Evolutionary conservation across 78 protist species (phyloP).

Genomic region (Cavenderia fasciculata): DNA sequence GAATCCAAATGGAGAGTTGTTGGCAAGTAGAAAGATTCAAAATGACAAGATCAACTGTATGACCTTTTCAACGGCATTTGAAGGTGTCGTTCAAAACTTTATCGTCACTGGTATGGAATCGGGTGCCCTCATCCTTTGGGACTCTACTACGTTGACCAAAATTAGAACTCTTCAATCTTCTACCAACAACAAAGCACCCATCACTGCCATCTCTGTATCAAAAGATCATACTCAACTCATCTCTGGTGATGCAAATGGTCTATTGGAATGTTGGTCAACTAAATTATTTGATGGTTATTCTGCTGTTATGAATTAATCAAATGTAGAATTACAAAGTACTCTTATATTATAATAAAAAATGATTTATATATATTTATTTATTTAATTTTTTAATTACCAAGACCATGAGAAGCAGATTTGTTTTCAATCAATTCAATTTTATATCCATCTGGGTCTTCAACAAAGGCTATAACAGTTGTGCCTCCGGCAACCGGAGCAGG

Average conservation of each 20-base stretch:
- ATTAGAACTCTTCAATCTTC: neutral
- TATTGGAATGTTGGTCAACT: conserved; percentile 47
- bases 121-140: conserved; percentile 62
- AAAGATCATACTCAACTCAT: conserved; percentile 61
- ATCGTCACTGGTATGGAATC: conserved; percentile 77
- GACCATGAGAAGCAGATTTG: conserved; percentile 7
- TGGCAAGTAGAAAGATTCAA: neutral
- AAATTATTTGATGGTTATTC: conserved; percentile 30
- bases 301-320: neutral
- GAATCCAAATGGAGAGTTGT: conserved; percentile 39
- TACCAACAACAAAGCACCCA: conserved; percentile 8
- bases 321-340: too few species aligned
- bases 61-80: conserved; percentile 38
- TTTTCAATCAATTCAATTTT: conserved; percentile 68
- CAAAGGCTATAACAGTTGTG: conserved; percentile 71
- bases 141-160: conserved; percentile 20
- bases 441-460: conserved; percentile 70
- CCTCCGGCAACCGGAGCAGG: conserved; percentile 72
- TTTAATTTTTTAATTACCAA: conserved; percentile 29
- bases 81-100: conserved; percentile 57
- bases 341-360: too few species aligned
- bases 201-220: conserved; percentile 61
- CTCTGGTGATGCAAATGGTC: conserved; percentile 54
- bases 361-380: too few species aligned
- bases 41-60: conserved; percentile 71